Evolutionary conservation across 1,284 basidiomycete species (phyloP).

Genomic region (Cryptococcus deneoformans): DNA sequence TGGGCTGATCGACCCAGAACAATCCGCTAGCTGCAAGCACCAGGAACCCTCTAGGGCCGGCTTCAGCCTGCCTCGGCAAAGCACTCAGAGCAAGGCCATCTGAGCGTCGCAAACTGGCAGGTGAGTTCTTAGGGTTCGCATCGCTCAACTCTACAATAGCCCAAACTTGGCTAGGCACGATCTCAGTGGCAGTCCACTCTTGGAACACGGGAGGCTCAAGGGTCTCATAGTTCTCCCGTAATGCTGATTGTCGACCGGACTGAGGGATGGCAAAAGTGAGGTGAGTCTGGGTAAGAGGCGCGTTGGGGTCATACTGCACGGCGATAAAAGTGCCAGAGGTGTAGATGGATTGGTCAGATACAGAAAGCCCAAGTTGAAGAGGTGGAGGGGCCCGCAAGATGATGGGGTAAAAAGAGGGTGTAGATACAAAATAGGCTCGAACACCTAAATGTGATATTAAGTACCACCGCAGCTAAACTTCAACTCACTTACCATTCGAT

Average conservation of each 20-base stretch:
- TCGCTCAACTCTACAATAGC: constrained; percentile 57
- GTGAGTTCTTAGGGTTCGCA: constrained; percentile 25
- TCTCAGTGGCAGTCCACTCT: constrained; percentile 47
- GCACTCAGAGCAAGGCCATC: constrained; percentile 32
- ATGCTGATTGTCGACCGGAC: constrained; percentile 30
- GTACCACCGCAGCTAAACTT: constrained; percentile 5
- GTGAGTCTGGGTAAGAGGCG: constrained; percentile 19
- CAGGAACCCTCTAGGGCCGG: constrained; percentile 32
- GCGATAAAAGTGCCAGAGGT: constrained; percentile 39
- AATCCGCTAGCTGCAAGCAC: constrained; percentile 39
- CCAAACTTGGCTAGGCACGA: constrained; percentile 79
- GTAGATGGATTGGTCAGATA: constrained; percentile 33
- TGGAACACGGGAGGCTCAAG: constrained; percentile 25
- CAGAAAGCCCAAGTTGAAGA: constrained; percentile 31
- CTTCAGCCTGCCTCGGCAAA: constrained; percentile 30
- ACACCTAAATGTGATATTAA: constrained; percentile 12
- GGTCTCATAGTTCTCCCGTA: constrained; percentile 38
- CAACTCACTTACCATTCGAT: constrained; percentile 53
- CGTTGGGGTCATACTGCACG: constrained; percentile 25
- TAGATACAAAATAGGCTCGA: constrained; percentile 22
- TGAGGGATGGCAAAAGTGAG: constrained; percentile 33
- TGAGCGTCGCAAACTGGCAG: constrained; percentile 9
- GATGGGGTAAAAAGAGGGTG: not conserved
- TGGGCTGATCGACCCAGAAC: constrained; percentile 28
- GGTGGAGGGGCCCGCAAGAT: constrained; percentile 9